These are phyloP conservation scores for Xerocomus spinulosus DNA, from an alignment of 768 basidiomycete species.

Conservation along the genomic window DNA sequence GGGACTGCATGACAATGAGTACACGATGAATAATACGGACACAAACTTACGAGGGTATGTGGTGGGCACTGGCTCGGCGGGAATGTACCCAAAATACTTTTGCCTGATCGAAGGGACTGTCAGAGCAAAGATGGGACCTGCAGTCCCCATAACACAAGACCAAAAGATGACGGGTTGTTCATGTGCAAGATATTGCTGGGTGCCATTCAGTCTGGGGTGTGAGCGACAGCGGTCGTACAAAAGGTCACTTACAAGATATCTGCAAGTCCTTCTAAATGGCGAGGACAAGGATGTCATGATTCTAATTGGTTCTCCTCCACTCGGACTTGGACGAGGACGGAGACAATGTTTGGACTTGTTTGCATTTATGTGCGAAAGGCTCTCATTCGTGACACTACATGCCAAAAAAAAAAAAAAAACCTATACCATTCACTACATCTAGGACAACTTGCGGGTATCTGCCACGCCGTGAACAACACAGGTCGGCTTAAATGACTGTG, in stretches of 20 bases:
- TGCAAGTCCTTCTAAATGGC: conserved; percentile 28
- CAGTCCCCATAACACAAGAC: conserved; percentile 67
- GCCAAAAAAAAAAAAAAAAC: neutral
- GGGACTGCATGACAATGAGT: conserved; percentile 48
- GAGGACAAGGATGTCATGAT: conserved; percentile 28
- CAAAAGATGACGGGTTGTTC: conserved; percentile 90
- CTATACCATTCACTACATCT: too few species aligned
- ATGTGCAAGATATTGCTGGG: conserved; percentile 84
- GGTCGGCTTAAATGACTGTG: too few species aligned
- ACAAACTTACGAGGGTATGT: conserved; percentile 69
- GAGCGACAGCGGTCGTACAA: neutral
- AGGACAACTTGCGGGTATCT: too few species aligned
- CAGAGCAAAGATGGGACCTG: conserved; percentile 72
- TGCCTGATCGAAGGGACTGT: conserved; percentile 74
- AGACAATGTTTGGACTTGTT: conserved; percentile 19
- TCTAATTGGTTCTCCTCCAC: neutral
- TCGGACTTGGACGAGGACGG: conserved; percentile 12
- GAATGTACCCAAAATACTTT: conserved; percentile 63
- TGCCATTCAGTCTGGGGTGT: neutral
- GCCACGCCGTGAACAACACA: too few species aligned
- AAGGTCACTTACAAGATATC: conserved; percentile 23
- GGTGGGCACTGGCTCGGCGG: conserved; percentile 64
- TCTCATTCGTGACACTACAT: conserved; percentile 3
- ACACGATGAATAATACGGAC: neutral
- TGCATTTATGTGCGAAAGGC: conserved; percentile 22